phyloP scores from a whole-genome alignment of 192 early-diverging fungal genomes.

The Backusella westeae region DNA sequence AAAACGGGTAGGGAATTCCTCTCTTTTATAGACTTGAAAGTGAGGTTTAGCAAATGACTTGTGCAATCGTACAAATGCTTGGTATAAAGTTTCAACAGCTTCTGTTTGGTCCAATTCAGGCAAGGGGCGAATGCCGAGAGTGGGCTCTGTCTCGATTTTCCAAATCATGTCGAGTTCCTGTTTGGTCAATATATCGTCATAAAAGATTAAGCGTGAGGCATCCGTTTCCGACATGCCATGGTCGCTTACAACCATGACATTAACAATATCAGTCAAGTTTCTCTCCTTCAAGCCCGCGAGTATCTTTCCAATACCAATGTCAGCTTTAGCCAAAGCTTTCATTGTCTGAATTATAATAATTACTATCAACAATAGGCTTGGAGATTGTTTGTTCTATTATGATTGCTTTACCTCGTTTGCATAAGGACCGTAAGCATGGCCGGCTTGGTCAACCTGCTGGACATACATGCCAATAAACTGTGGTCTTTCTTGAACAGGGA shows the following conservation, averaged over 20 bases:
- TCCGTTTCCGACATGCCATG: constrained; percentile 81
- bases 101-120: constrained; percentile 19
- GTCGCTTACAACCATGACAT: constrained; percentile 70
- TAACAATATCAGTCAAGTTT: constrained; percentile 64
- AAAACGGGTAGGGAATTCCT: constrained; percentile 69
- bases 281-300: constrained; percentile 51
- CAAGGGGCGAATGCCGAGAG: constrained; percentile 59
- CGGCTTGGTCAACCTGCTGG: constrained; percentile 74
- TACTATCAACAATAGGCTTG: too few relatives aligned
- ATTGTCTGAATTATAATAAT: background rate
- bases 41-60: constrained; percentile 32
- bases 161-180: constrained; percentile 42
- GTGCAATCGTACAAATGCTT: constrained; percentile 17
- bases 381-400: too few relatives aligned
- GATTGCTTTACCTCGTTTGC: constrained; percentile 50
- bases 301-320: constrained; percentile 60
- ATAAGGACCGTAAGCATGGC: constrained; percentile 74
- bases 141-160: constrained; percentile 55
- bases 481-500: constrained; percentile 69
- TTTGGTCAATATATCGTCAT: constrained; percentile 58
- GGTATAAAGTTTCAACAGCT: constrained; percentile 53
- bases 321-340: constrained; percentile 46
- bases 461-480: constrained; percentile 76
- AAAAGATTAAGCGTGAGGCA: constrained; percentile 57
- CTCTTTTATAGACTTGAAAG: constrained; percentile 68